Base-by-base conservation (phyloP, 2,329 filamentous ascomycete species). In the Basipetospora chlamydospora region DNA sequence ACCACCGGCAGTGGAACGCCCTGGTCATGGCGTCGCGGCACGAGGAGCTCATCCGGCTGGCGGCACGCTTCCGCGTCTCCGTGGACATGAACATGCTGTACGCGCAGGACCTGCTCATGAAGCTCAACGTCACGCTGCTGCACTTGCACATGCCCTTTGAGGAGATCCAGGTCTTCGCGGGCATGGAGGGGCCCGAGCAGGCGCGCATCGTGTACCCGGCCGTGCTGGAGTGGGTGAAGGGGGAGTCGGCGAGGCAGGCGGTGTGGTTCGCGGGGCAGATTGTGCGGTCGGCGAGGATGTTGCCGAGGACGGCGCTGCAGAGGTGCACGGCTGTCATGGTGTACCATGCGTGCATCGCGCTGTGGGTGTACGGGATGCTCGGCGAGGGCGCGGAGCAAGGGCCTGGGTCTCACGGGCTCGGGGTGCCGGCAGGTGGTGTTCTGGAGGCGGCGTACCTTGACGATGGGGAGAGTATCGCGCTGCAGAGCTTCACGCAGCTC, bases 241-340 rank as follows among this genome's bases (percentile, higher is more conserved):
- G 62, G 26, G 47, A 57, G 2, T 64, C 71, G 18, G 67, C 73
- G 7, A 62, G 75, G 17, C 66, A 69, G 41, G 70, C 76, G 6
- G 49, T 81, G 1, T 82, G 73, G 68, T 74, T 78, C 44, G 78
- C 79, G 1, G 77, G 74, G 0, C 79, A 82, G 50, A 64, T 80
- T 2, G 50, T 83, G 4, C 66, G 73, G 5, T 66, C 70, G 28
- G 77, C 74, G 2, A 68, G 66, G 46, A 41, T 56, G 33, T 67
- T 77, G 32, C 64, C 71, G 0, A 50, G 57, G 2, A 63, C 65
- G 0, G 60, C 67, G 8, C 52, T 82, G 3, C 69, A 72, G 28
- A 73, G 77, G 41, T 81, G 82, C 49, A 70, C 73, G 41, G 76
- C 77, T 0, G 69, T 83, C 5, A 73, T 70, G 0, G 66, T 82